These are phyloP conservation scores for Ustilago bromivora DNA, from an alignment of 1,284 basidiomycete species.

Conservation along the genomic window DNA sequence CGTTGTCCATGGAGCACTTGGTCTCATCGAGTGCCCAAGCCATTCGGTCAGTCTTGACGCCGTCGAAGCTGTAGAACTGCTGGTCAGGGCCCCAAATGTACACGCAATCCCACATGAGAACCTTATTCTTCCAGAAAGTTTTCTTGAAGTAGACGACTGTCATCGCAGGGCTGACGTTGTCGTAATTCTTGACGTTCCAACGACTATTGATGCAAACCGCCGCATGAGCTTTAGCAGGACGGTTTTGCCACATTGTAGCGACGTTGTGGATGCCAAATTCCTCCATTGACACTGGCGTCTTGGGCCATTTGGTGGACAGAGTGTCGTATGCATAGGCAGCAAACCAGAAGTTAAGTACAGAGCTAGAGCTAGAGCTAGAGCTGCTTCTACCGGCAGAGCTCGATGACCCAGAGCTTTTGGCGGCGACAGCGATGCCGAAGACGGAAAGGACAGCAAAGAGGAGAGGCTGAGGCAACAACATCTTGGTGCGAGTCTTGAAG, in stretches of 20 bases:
- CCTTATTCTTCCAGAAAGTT: background rate
- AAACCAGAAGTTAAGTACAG: constrained; percentile 7
- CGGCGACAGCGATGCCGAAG: background rate
- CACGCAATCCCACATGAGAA: constrained; percentile 19
- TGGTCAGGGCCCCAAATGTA: constrained; percentile 26
- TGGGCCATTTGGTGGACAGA: constrained; percentile 7
- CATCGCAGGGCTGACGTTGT: constrained; percentile 10
- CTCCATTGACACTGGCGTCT: constrained; percentile 8
- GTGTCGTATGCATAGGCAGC: background rate
- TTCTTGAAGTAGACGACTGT: constrained; percentile 10
- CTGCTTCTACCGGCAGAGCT: too few relatives aligned
- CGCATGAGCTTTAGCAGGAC: constrained; percentile 8
- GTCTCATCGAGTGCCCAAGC: constrained; percentile 10
- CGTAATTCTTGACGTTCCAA: constrained; percentile 19
- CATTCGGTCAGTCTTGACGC: constrained; percentile 7
- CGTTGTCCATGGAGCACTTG: constrained; percentile 14
- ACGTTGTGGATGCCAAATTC: background rate
- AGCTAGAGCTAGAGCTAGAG: too few relatives aligned
- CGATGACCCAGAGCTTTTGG: background rate
- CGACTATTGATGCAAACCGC: constrained; percentile 14
- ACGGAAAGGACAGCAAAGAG: background rate
- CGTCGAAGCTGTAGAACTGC: constrained; percentile 10
- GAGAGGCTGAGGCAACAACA: background rate
- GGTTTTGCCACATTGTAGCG: constrained; percentile 18
- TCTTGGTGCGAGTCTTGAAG: background rate